phyloP scores from a whole-genome alignment of 306 rosid species.

The Castanea crenata region DNA sequence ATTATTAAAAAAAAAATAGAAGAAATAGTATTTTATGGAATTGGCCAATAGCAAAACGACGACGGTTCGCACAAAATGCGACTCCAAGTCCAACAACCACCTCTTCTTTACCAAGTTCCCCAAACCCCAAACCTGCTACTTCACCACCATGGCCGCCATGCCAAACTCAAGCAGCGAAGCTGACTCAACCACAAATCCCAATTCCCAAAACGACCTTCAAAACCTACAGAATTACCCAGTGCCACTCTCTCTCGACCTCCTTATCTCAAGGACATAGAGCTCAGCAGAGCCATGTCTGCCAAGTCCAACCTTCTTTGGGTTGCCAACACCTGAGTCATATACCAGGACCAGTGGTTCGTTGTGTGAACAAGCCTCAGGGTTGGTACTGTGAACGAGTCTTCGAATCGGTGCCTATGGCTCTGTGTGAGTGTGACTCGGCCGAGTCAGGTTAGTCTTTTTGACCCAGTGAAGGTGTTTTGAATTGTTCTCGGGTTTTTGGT shows the following conservation, averaged over 20 bases:
- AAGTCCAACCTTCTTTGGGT: slow-evolving; percentile 53
- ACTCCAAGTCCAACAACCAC: slow-evolving; percentile 4
- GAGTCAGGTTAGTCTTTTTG: slow-evolving; percentile 16
- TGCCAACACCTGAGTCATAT: slow-evolving; percentile 44
- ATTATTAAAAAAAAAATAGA: no score
- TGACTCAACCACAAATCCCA: slow-evolving; percentile 10
- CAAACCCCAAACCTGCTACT: slow-evolving; percentile 13
- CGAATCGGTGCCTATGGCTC: slow-evolving; percentile 44
- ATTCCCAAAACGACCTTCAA: slow-evolving; percentile 33
- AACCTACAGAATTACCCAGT: slow-evolving; percentile 43
- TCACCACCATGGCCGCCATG: slow-evolving; percentile 4
- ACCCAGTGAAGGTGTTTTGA: not conserved
- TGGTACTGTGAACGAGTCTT: slow-evolving; percentile 75
- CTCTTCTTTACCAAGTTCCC: slow-evolving; percentile 6
- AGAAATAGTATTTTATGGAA: no score
- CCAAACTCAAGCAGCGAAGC: slow-evolving; percentile 19
- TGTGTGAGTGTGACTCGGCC: slow-evolving; percentile 26
- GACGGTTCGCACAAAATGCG: slow-evolving; percentile 6
- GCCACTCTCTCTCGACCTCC: slow-evolving; percentile 77
- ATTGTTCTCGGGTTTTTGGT: not conserved
- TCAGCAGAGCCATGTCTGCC: slow-evolving; percentile 63
- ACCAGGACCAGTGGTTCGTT: slow-evolving; percentile 67
- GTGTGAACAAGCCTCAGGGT: slow-evolving; percentile 80
- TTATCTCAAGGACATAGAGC: slow-evolving; percentile 73
- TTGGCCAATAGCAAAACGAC: not conserved